Base-by-base conservation (phyloP, 2,329 filamentous ascomycete genomes). In the Colletotrichum lindemuthianum region DNA sequence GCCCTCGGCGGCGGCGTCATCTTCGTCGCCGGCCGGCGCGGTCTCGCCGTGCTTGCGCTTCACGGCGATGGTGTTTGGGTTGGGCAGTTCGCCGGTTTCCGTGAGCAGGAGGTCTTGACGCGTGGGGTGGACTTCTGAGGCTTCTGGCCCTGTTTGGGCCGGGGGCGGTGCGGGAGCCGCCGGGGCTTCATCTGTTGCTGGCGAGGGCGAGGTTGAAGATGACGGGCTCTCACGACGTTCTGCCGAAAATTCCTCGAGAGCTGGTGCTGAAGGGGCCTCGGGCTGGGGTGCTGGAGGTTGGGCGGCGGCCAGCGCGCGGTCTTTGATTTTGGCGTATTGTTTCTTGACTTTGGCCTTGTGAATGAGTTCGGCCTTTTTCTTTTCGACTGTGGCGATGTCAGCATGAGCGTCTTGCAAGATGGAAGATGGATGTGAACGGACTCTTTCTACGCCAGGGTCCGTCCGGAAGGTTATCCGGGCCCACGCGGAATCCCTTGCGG, bases 341-440 rank as follows among this genome's bases (percentile, higher is more conserved):
- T 97, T 97, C 79, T 95, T 96, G 67, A 97, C 84, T 78, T 97
- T 97, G 66, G 94, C 93, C 76, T 96, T 96, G 77, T 93, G 88
- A 72, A 98, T 97, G 60, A 97, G 82, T 69, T 92, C 88, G 69
- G 90, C 86, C 78, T 98, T 98, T 73, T 97, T 96, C 78, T 95
- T 95, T 77, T 92, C 88, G 63, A 92, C 92, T 95, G 12, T 7
- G 34, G 33, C 15, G 7, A 8, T 34, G 16, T 64, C 24, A 65
- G 59, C 15, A 34, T 6, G 32, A 24, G 8, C 48, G 16, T 40
- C 16, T 12, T 45, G n/a, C 63, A 13, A 33, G 36, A 39, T 10
- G 63, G 16, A 49, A 34, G 43, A 24, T 24, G 24, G 24, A 24
- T 24, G 24, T 24, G 24, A 36, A 70, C 75, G 61, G 70, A 85